Evolutionary conservation across 192 early-diverging fungal genomes (phyloP), one percentile per base, ranked within the genome.

Genomic region (Paraglomus brasilianum): DNA sequence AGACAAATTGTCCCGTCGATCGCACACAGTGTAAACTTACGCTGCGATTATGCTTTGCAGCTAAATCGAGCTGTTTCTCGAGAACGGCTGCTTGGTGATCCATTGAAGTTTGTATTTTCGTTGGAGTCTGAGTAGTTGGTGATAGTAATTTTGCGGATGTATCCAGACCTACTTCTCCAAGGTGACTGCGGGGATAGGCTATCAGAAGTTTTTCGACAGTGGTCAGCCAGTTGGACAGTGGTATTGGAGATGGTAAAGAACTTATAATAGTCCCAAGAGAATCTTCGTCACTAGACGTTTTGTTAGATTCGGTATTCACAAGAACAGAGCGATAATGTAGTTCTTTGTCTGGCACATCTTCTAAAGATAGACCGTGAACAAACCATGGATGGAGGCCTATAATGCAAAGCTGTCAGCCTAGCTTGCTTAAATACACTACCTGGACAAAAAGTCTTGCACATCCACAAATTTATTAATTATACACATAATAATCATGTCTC

Each of bases 11-110:
- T 72, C 78, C n/a, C 70, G 76, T 50, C 79, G 74, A 85, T 49
- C 87, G 90, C 21, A 96, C 94, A 66, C 85, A 87, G 72, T 96
- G 93, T 45, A 95, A 74, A 40, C 86, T 91, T 19, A 91, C 86
- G 0, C 85, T 79, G 11, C 88, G 77, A 22, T 76, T 39, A 24
- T 91, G 64, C 5, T 86, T 82, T 17, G 82, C 80, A 5, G 93
- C 93, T 22, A 97, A 66, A 24, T 81, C 75, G 8, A 93, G 72
- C 74, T 97, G 95, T 41, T 74, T 72, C 8, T 81, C 77, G 5
- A 95, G 83, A 13, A 91, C 44, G 2, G 61, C 55, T 43, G 85
- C 10, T 65, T 90, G 89, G 48, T 80, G 78, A 11, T 67, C 69
- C 30, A 58, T 77, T 46, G 57, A 81, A 30, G 62, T 82, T 68